Evolutionary conservation across 257 asterid species (phyloP), one percentile per base, ranked within the genome.

Genomic region (Craterostigma plantagineum): DNA sequence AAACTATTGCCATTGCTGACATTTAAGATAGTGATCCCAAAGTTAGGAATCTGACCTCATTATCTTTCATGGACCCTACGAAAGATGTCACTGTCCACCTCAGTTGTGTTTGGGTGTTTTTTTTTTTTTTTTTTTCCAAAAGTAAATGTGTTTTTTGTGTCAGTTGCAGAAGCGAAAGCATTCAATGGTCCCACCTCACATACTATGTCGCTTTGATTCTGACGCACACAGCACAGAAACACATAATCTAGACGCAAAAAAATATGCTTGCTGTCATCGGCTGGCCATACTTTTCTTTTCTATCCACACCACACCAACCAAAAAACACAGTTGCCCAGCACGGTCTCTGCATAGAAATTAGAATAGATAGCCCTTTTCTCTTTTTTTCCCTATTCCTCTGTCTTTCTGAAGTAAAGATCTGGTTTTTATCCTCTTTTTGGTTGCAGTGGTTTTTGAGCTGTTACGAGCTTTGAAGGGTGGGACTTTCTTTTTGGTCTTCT

Each of bases 141-240:
- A 23, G 30, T 23, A 6, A 23, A n/a, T n/a, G n/a, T 23, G 30
- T 2, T 23, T 23, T 23, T 23, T 23, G 30, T 55, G 62, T 63
- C 62, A 43, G 64, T 23, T n/a, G 53, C 38, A 16, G 35, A 50
- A 49, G 9, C 27, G 34, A 37, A 8, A 17, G 45, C 35, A 35
- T 23, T 42, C 43, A n/a, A n/a, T 43, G 48, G 42, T 39, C 36
- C 34, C 23, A 35, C 43, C 46, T 55, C 49, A 23, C 45, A 43
- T 64, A 57, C 35, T 34, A 48, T 40, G 58, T 44, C 53, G 34
- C 14, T 45, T 59, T 52, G 66, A 64, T 50, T 62, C 70, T 65
- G 77, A 65, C 70, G 69, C 70, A 33, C 63, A 33, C 60, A 45
- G 52, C 36, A 46, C 30, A 23, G 30, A 23, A 23, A 23, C 30